phyloP scores from a whole-genome alignment of 164 flowering plant species.

The Euptelea pleiosperma region DNA sequence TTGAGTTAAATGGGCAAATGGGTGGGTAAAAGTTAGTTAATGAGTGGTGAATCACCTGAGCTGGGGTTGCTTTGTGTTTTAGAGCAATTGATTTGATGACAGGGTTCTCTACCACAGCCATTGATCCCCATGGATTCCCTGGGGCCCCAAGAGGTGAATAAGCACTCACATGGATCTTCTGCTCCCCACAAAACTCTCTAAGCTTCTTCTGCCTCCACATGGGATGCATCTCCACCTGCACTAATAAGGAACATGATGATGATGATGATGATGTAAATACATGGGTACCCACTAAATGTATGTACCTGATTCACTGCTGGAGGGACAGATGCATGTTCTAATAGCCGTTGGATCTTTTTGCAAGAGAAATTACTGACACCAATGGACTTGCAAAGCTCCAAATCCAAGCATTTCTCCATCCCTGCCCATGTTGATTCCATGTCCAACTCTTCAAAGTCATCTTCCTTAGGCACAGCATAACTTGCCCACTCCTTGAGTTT shows the following conservation, averaged over 20 bases:
- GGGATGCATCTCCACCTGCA: constrained; percentile 88
- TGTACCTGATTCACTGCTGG: constrained; percentile 77
- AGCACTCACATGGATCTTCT: constrained; percentile 69
- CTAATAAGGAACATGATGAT: background rate
- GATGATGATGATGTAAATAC: background rate
- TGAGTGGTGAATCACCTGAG: constrained; percentile 47
- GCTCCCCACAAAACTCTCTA: constrained; percentile 49
- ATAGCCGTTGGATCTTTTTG: constrained; percentile 43
- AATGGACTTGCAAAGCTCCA: constrained; percentile 62
- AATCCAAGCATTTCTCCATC: constrained; percentile 68
- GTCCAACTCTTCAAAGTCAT: constrained; percentile 58
- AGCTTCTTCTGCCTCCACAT: constrained; percentile 78
- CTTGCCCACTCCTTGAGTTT: constrained; percentile 49
- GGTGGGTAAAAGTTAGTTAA: background rate
- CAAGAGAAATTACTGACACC: constrained; percentile 82
- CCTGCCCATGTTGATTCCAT: constrained; percentile 67
- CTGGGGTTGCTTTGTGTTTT: constrained; percentile 64
- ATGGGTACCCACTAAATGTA: too few relatives aligned
- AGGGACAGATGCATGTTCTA: constrained; percentile 48
- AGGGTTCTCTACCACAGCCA: constrained; percentile 54
- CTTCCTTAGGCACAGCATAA: constrained; percentile 48
- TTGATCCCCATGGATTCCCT: constrained; percentile 68
- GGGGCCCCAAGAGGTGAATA: constrained; percentile 78
- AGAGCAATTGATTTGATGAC: constrained; percentile 55
- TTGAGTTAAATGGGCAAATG: too few relatives aligned